Evolutionary conservation across 2,329 filamentous ascomycete genomes (phyloP).

Genomic region (Pezicula carpinea): DNA sequence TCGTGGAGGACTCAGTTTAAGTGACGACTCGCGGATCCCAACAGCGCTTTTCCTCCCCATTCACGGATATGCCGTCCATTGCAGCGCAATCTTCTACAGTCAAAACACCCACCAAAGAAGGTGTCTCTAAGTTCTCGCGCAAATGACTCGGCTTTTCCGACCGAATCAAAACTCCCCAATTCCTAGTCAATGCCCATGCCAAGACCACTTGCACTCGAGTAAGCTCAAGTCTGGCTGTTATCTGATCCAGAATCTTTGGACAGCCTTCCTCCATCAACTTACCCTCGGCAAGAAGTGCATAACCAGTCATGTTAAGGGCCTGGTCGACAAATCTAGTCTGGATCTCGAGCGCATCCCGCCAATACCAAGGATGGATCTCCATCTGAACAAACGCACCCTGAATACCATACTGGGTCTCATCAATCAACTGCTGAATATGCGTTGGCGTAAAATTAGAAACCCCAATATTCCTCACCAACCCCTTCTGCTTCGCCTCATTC

Average conservation of each 20-base stretch:
- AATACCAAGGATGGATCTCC: slow-evolving; percentile 62
- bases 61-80: slow-evolving; percentile 7
- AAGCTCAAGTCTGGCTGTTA: slow-evolving; percentile 4
- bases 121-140: slow-evolving; percentile 4
- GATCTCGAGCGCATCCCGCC: slow-evolving; percentile 17
- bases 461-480: slow-evolving; percentile 72
- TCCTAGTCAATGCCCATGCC: slow-evolving; percentile 13
- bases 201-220: slow-evolving; percentile 12
- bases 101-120: slow-evolving; percentile 1
- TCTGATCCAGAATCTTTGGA: slow-evolving; percentile 6
- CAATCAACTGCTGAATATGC: slow-evolving; percentile 71
- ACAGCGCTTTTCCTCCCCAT: slow-evolving; percentile 14
- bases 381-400: slow-evolving; percentile 72
- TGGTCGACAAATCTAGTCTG: slow-evolving; percentile 10
- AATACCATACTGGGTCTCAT: slow-evolving; percentile 44
- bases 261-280: slow-evolving; percentile 9
- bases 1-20: too few relatives aligned
- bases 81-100: slow-evolving; percentile 9
- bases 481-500: slow-evolving; percentile 60
- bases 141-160: slow-evolving; percentile 10
- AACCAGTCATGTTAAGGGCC: slow-evolving; percentile 8
- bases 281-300: slow-evolving; percentile 19
- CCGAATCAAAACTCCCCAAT: slow-evolving; percentile 11
- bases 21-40: slow-evolving; percentile 11
- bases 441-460: slow-evolving; percentile 79